A percentile compares a stretch with the other conserved stretches of the same genome.
phyloP scores from a whole-genome alignment of 2,329 filamentous ascomycete genomes.

The Arthrobotrys sphaeroides region DNA sequence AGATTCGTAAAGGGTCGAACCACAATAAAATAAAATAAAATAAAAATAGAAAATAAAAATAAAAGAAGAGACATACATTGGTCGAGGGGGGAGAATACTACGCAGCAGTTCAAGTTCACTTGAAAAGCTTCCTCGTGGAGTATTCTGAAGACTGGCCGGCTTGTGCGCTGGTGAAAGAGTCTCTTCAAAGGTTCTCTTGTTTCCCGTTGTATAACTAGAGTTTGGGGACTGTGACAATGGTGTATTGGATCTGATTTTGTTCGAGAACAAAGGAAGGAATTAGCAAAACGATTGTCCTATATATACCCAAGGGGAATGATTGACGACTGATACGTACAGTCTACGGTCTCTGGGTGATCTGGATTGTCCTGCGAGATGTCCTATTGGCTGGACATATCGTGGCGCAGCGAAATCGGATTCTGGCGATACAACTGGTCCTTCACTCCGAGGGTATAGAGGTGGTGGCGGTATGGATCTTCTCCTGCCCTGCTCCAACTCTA shows the following conservation, averaged over 20 bases:
- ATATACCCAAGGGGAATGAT: slow-evolving; percentile 1
- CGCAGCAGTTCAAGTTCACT: slow-evolving; percentile 46
- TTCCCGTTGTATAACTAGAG: slow-evolving; percentile 45
- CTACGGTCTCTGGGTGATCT: slow-evolving; percentile 49
- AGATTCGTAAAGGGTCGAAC: not conserved
- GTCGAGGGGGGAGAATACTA: slow-evolving; percentile 48
- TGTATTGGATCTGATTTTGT: slow-evolving; percentile 34
- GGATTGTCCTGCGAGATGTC: slow-evolving; percentile 36
- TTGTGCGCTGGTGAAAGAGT: slow-evolving; percentile 37
- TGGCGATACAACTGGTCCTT: slow-evolving; percentile 32
- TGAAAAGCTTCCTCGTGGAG: slow-evolving; percentile 29
- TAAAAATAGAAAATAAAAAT: no score
- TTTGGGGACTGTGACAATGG: slow-evolving; percentile 36
- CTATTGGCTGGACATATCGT: slow-evolving; percentile 51
- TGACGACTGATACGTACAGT: slow-evolving; percentile 27
- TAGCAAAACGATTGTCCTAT: slow-evolving; percentile 12
- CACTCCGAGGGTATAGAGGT: slow-evolving; percentile 35
- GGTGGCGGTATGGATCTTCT: slow-evolving; percentile 46
- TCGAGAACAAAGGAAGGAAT: not conserved
- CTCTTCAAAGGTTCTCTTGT: slow-evolving; percentile 42
- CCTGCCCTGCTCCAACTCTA: slow-evolving; percentile 49
- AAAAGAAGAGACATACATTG: slow-evolving; percentile 24
- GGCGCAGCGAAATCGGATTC: slow-evolving; percentile 52
- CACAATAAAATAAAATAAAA: no score
- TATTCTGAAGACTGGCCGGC: slow-evolving; percentile 10